Evolutionary conservation across 1,284 basidiomycete genomes (phyloP).

Genomic region (Sanguinoderma infundibulare): DNA sequence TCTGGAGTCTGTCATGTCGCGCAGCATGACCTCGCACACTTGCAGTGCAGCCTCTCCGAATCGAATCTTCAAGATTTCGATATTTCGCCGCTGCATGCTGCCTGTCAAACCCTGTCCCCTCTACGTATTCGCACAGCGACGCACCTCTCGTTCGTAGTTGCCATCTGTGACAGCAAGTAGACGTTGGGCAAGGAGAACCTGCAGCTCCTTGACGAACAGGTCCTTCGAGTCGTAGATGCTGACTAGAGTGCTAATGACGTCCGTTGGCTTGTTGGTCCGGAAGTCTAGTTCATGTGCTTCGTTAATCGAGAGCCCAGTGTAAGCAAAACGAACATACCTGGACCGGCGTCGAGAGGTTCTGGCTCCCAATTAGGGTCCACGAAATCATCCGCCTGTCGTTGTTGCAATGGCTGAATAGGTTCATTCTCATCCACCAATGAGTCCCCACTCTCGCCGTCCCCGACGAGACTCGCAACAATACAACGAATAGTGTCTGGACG

Average conservation of each 20-base stretch:
- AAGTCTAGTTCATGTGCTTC: constrained; percentile 63
- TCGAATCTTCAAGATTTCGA: constrained; percentile 91
- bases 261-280: constrained; percentile 84
- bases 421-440: constrained; percentile 81
- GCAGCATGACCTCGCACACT: constrained; percentile 96
- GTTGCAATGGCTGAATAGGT: constrained; percentile 74
- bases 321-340: constrained; percentile 50
- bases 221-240: constrained; percentile 96
- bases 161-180: constrained; percentile 82
- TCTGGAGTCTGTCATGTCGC: constrained; percentile 92
- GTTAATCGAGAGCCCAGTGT: neutral
- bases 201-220: constrained; percentile 92
- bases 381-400: constrained; percentile 82
- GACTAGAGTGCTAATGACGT: constrained; percentile 92
- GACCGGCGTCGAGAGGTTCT: constrained; percentile 92
- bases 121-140: constrained; percentile 23
- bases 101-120: neutral
- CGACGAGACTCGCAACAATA: constrained; percentile 90
- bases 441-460: constrained; percentile 84
- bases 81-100: constrained; percentile 73
- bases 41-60: constrained; percentile 91
- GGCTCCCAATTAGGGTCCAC: constrained; percentile 91
- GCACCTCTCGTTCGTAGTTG: constrained; percentile 82
- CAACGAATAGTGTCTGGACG: constrained; percentile 91
- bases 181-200: constrained; percentile 85